Evolutionary conservation across 176 grass and related monocot genomes (phyloP), one percentile per base, ranked within the genome.

Genomic region (Otatea glauca): DNA sequence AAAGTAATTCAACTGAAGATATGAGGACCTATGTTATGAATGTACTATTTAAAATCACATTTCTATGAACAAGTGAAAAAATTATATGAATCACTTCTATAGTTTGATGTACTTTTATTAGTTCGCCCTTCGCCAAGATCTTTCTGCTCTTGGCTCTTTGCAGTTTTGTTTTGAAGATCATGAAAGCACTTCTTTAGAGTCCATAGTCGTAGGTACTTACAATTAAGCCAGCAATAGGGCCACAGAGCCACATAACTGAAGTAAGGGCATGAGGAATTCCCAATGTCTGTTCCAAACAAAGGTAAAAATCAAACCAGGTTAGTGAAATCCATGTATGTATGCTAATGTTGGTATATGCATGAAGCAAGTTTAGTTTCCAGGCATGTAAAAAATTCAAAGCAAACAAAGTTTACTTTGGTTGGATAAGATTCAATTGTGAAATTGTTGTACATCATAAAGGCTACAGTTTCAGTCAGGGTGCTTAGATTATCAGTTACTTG

Each of bases 161-260:
- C 24, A 53, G 7, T 21, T 79, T 11, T 23, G 5, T 79, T 35
- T 35, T 45, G 6, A 12, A 62, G 17, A 45, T 23, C 10, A 77
- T 51, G 37, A 51, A 7, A 8, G 27, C 15, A 35, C 9, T 44
- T 62, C 39, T 84, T 25, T 4, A 1, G 0, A 6, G 35, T 80
- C 9, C 20, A 51, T 10, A 35, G 35, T 55, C 29, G 3, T 7
- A 32, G 41, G 37, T 72, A 92, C 95, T 94, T 89, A 97, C 92
- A 66, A 97, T 24, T 75, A 97, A 92, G 39, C 95, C 92, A 41
- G 90, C 95, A 49, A 94, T 89, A 56, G 92, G 92, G 32, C 92
- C 92, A 66, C 88, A 97, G 11, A 97, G 88, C 88, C 92, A 97
- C 90, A 97, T 92, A 63, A 94, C 32, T 68, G 95, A 92, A 77